Conservation (phyloP, 768 basidiomycete species). For the Leccinellum rugosiceps region DNA sequence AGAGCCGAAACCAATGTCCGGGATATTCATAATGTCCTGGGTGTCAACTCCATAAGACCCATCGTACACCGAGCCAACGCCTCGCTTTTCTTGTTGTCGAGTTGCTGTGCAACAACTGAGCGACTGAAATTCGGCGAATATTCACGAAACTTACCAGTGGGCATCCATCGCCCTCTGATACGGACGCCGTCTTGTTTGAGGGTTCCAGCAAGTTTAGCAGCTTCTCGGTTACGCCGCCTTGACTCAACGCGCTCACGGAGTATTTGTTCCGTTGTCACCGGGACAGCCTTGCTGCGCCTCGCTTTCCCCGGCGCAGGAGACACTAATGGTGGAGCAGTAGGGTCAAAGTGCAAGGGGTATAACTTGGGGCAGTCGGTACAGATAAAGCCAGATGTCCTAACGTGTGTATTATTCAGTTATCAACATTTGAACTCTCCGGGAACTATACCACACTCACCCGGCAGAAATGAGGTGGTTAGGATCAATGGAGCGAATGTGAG, state of each 20-base stretch:
- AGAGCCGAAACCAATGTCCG: conserved; percentile 52
- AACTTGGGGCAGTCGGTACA: conserved; percentile 57
- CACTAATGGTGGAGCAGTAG: conserved; percentile 33
- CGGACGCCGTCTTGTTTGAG: conserved; percentile 39
- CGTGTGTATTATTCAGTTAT: conserved; percentile 7
- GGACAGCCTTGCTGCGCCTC: conserved; percentile 36
- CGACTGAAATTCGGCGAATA: not conserved
- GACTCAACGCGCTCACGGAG: conserved; percentile 47
- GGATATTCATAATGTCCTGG: conserved; percentile 58
- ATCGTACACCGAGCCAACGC: conserved; percentile 51
- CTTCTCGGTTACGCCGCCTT: conserved; percentile 42
- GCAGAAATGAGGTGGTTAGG: conserved; percentile 63
- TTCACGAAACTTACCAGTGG: conserved; percentile 41
- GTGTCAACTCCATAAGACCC: conserved; percentile 66
- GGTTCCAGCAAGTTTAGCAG: conserved; percentile 33
- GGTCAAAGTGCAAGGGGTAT: conserved; percentile 36
- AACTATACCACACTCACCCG: conserved; percentile 45
- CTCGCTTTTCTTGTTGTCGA: conserved; percentile 42
- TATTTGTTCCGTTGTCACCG: conserved; percentile 46
- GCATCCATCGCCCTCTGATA: conserved; percentile 59
- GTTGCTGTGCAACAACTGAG: conserved; percentile 35
- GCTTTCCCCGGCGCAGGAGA: conserved; percentile 39
- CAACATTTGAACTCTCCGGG: not conserved
- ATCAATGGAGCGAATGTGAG: conserved; percentile 46
- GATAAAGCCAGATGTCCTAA: conserved; percentile 52